Base-by-base conservation (phyloP, 768 basidiomycete species). In the Hortiboletus flavorubellus region DNA sequence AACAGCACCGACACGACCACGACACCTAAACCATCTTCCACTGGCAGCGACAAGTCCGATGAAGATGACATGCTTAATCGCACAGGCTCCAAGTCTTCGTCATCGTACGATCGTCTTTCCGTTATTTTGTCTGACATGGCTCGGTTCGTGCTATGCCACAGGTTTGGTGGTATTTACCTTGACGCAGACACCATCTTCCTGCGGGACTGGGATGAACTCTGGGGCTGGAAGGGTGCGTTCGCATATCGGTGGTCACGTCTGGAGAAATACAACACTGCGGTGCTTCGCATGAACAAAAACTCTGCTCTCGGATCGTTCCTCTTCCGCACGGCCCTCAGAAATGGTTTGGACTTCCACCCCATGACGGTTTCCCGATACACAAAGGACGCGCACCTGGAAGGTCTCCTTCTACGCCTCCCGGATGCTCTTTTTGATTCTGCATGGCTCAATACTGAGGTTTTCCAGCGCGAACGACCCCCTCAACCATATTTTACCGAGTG, bases 141-240 rank as follows among this genome's bases (percentile, higher is more conserved):
- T 16, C 87, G 96, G 23, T 99, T 98, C 70, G 86, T 98, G 53
- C 79, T 99, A n/a, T 94, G 92, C 58, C 92, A 99, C 71, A 87
- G 94, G 21, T 98, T 89, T 65, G 96, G 97, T 23, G 96, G 96
- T 14, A 90, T 94, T 46, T 99, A 98, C 68, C 84, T 99, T 49
- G 96, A 99, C 65, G 94, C 95, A 10, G 97, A 98, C 68, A 98
- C 93, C 9, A 84, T 99, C 59, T 85, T 99, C 62, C 74, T 99
- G 33, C 87, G 97, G 21, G 96, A 99, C 66, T 99, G 97, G 97
- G 95, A 97, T 68, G 96, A 98, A 62, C 76, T 99, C 6, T 98
- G 93, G 93, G 93, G 92, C 30, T 97, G 91, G 88, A 85, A 87
- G 63, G 95, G 95, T 38, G 93, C 94, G 16, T 99, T 97, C 64